Evolutionary conservation across 2,329 filamentous ascomycete genomes (phyloP), one percentile per base, ranked within the genome.

Genomic region (Botrytis cinerea): DNA sequence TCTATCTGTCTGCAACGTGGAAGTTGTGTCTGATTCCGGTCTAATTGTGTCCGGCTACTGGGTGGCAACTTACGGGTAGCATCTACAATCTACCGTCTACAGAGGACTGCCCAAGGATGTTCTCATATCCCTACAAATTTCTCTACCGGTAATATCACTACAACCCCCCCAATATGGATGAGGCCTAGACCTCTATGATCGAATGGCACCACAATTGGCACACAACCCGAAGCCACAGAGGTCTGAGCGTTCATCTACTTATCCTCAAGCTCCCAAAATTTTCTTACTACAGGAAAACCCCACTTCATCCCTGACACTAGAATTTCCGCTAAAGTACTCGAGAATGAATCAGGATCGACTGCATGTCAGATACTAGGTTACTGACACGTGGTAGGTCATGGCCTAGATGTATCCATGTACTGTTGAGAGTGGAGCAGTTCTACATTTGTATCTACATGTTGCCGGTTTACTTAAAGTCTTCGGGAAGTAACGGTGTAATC

Each of bases 281-380:
- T 28, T 35, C 10, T 38, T 51, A 14, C 28, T 68, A 35, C 48
- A 32, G 35, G 35, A 32, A 68, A 51, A 5, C n/a, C 25, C n/a
- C 35, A 61, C 59, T 40, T 16, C 38, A 70, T 70, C 40, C 54
- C 22, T 70, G 67, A 59, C 22, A 70, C 28, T 35, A 60, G 16
- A 60, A 46, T 16, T 35, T 59, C 32, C 51, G 43, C 68, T 70
- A 61, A 46, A 46, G 51, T 40, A 45, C 54, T 70, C 38, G 38
- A 70, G 45, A 25, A 72, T 67, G 70, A 72, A 66, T 72, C 70
- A 72, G 70, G 70, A 72, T 72, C 61, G 25, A 48, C 70, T 72
- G 70, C 70, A 72, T 72, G 70, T 72, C 61, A 72, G 70, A 66
- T 67, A 43, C 66, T 72, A 68, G 66, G 16, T 68, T 72, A 38